These are phyloP conservation scores for Pittosporum tobira DNA, from an alignment of 129 eudicot species.

Conservation along the genomic window DNA sequence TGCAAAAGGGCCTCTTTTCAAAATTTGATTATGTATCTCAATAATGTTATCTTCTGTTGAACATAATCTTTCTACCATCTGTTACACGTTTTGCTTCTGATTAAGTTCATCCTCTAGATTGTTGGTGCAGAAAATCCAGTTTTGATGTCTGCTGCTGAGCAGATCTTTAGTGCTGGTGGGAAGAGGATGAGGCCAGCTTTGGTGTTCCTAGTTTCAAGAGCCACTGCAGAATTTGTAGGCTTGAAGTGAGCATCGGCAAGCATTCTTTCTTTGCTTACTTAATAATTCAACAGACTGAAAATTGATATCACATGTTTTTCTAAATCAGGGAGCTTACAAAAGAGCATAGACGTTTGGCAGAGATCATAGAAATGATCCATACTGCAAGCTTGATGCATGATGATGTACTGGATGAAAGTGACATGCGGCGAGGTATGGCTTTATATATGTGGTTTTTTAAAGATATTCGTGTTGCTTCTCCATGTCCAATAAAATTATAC, in stretches of 20 bases:
- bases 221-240: conserved; percentile 69
- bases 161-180: conserved; percentile 96
- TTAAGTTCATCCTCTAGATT: conserved; percentile 43
- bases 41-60: background rate
- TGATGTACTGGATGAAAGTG: conserved; percentile 91
- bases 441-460: background rate
- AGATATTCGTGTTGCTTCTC: background rate
- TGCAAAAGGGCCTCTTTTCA: no score
- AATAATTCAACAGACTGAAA: background rate
- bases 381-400: conserved; percentile 96
- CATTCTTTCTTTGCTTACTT: conserved; percentile 1
- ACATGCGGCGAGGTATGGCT: conserved; percentile 79
- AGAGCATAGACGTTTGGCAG: conserved; percentile 91
- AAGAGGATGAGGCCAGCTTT: conserved; percentile 96
- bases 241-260: conserved; percentile 45
- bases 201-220: conserved; percentile 88
- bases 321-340: conserved; percentile 70
- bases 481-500: background rate
- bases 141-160: conserved; percentile 93
- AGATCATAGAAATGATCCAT: conserved; percentile 94
- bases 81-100: conserved; percentile 16
- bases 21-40: no score
- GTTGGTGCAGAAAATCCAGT: conserved; percentile 98
- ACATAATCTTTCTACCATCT: background rate
- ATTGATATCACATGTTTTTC: conserved; percentile 4